These are phyloP conservation scores for Nadsonia starkeyi-henricii DNA, from an alignment of 1,139 yeast species.

Conservation along the genomic window DNA sequence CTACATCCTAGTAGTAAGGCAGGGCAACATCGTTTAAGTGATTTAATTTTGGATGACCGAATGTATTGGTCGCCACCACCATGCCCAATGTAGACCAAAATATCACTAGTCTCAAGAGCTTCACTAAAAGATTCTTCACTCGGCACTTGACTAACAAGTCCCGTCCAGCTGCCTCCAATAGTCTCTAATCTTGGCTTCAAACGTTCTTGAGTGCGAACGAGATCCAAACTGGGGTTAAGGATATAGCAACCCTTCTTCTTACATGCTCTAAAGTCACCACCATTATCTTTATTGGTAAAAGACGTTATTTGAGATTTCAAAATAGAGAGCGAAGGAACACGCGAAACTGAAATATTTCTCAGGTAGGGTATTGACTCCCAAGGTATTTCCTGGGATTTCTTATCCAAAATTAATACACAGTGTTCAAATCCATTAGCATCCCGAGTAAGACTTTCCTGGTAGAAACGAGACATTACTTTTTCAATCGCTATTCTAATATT, in stretches of 20 bases:
- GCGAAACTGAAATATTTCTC: slow-evolving; percentile 41
- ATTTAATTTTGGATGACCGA: slow-evolving; percentile 35
- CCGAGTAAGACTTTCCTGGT: slow-evolving; percentile 13
- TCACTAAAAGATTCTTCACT: slow-evolving; percentile 34
- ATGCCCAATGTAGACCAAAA: slow-evolving; percentile 83
- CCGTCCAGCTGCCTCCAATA: slow-evolving; percentile 34
- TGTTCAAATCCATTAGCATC: slow-evolving; percentile 28
- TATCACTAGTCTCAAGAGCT: slow-evolving; percentile 29
- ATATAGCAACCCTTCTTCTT: slow-evolving; percentile 36
- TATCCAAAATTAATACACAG: slow-evolving; percentile 54
- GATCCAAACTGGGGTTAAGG: slow-evolving; percentile 73
- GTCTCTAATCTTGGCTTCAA: slow-evolving; percentile 36
- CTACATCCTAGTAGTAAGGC: slow-evolving; percentile 81
- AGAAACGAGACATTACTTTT: slow-evolving; percentile 28
- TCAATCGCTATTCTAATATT: slow-evolving; percentile 42
- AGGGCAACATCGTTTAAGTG: slow-evolving; percentile 41
- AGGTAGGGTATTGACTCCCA: slow-evolving; percentile 74
- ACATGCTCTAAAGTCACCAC: slow-evolving; percentile 13
- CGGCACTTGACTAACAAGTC: slow-evolving; percentile 44
- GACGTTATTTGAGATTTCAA: slow-evolving; percentile 27
- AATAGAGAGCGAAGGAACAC: slow-evolving; percentile 55
- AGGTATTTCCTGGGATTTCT: slow-evolving; percentile 53
- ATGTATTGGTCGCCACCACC: slow-evolving; percentile 89
- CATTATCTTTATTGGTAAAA: slow-evolving; percentile 9
- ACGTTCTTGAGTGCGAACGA: slow-evolving; percentile 48